Evolutionary conservation across 768 basidiomycete species (phyloP).

Genomic region (Rhodotorula toruloides): DNA sequence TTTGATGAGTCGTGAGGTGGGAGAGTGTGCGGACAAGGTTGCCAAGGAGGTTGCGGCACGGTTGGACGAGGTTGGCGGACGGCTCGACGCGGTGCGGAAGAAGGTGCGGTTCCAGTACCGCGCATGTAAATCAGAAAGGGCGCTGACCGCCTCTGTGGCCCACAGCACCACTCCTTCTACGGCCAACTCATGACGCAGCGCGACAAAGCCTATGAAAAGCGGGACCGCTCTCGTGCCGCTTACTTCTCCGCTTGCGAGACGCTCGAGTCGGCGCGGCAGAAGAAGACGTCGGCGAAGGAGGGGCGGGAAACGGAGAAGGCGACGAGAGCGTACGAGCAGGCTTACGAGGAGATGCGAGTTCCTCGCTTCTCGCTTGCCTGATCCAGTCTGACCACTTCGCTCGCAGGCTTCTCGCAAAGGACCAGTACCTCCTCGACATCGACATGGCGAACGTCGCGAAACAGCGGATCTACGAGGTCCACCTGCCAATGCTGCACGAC

Average conservation of each 20-base stretch:
- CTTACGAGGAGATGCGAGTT: conserved; percentile 26
- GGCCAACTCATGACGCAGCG: conserved; percentile 24
- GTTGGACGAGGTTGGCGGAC: conserved; percentile 15
- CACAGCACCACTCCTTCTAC: conserved; percentile 29
- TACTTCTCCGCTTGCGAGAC: conserved; percentile 32
- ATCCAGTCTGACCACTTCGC: too few species aligned
- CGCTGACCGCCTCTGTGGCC: not conserved
- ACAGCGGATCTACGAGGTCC: conserved; percentile 12
- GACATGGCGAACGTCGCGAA: conserved; percentile 28
- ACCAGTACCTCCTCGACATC: conserved; percentile 31
- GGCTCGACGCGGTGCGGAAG: conserved; percentile 33
- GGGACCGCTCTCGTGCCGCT: conserved; percentile 18
- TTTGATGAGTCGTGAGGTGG: conserved; percentile 10
- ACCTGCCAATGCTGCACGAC: conserved; percentile 29
- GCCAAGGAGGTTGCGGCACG: not conserved
- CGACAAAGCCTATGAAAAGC: conserved; percentile 15
- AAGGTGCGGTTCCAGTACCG: conserved; percentile 7
- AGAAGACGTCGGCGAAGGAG: conserved; percentile 16
- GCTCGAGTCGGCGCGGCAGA: conserved; percentile 29
- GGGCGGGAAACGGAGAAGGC: conserved; percentile 22
- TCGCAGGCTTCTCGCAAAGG: conserved; percentile 22
- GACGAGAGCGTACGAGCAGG: conserved; percentile 18
- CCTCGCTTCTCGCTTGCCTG: too few species aligned
- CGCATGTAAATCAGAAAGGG: too few species aligned
- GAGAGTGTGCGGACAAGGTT: not conserved